Conservation (phyloP, 306 rosid species). For the Quercus glauca region DNA sequence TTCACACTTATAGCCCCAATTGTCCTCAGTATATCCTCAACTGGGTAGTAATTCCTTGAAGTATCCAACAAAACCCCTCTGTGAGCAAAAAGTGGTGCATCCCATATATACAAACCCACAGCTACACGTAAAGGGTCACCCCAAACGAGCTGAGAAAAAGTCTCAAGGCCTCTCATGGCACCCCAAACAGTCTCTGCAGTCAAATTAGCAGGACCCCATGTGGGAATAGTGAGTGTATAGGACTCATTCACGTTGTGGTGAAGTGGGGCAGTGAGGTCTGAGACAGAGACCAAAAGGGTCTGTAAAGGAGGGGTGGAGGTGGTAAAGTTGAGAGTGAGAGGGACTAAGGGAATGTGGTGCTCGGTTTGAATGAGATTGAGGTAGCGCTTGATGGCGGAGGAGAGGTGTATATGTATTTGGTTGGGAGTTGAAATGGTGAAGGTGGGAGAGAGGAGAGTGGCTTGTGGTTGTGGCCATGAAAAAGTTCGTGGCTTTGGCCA, state of each 20-base stretch:
- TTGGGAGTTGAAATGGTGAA: too few relatives aligned
- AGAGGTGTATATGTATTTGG: too few relatives aligned
- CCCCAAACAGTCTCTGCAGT: conserved; percentile 59
- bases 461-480: too few relatives aligned
- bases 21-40: conserved; percentile 60
- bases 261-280: too few relatives aligned
- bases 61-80: conserved; percentile 75
- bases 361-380: too few relatives aligned
- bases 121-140: conserved; percentile 47
- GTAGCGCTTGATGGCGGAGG: too few relatives aligned
- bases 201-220: conserved; percentile 36
- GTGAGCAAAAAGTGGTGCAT: conserved; percentile 53
- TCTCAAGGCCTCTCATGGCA: conserved; percentile 79
- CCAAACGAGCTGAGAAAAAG: conserved; percentile 78
- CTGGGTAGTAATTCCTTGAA: conserved; percentile 65
- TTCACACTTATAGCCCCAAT: conserved; percentile 68
- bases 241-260: conserved; percentile 69
- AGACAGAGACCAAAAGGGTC: too few relatives aligned
- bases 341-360: too few relatives aligned
- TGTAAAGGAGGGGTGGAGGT: too few relatives aligned
- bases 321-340: too few relatives aligned
- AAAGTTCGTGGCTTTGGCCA: too few relatives aligned
- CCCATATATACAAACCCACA: conserved; percentile 44
- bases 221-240: conserved; percentile 45
- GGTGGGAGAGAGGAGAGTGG: too few relatives aligned